Evolutionary conservation across 2,329 filamentous ascomycete species (phyloP), one percentile per base, ranked within the genome.

Genomic region (Sporothrix protearum): DNA sequence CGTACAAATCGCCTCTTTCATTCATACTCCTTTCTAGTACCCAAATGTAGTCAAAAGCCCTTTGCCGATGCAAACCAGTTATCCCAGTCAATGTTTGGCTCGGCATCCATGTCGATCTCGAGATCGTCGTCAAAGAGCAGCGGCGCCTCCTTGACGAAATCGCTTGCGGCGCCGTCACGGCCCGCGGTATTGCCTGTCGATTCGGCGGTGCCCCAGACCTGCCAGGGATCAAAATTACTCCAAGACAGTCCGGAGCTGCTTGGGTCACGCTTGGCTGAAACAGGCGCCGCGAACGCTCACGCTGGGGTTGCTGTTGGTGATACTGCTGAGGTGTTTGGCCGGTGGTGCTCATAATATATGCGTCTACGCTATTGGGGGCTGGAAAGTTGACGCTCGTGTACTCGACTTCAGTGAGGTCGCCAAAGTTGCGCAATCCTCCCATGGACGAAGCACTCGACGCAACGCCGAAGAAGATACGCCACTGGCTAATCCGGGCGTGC

Each of bases 81-180:
- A n/a, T 66, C 69, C 73, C 73, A 74, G 69, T 73, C 71, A 22
- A 74, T 69, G 14, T 68, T 55, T 4, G 61, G 49, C n/a, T 73
- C 71, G 25, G 39, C 47, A 1, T 70, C 72, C 64, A 73, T 59
- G 9, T 71, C 63, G 12, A 67, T 51, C 14, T 71, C 68, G 30
- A 71, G 39, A 10, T 69, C 70, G 3, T 70, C 61, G 42, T 69
- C 68, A 36, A 70, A 68, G 22, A 69, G 22, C 12, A 68, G 19
- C 12, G 69, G 49, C 14, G 28, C 39, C 30, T 39, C 33, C 30
- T 68, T 68, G 30, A 39, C n/a, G 25, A 68, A 53, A 22, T 45
- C 42, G 42, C 19, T n/a, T 33, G 30, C 42, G 19, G 45, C 42
- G 16, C 30, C 30, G 42, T 49, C 42, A 3, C 10, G 28, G 9